Conservation (phyloP, 1,284 basidiomycete species). For the Trametes polyzona region DNA sequence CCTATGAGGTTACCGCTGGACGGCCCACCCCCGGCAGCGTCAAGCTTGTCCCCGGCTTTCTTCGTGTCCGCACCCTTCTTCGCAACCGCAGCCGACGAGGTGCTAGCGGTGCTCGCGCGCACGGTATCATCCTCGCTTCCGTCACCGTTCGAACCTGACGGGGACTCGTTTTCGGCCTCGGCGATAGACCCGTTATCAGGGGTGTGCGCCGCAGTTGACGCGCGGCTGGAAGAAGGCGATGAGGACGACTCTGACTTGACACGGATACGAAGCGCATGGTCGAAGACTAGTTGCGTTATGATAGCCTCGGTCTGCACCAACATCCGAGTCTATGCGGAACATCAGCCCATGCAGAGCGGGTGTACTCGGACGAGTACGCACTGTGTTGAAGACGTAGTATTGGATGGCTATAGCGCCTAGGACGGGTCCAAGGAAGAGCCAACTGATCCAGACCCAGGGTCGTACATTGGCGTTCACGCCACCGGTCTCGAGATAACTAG, state of each 20-base stretch:
- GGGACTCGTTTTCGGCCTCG: slow-evolving; percentile 13
- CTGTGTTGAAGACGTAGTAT: slow-evolving; percentile 39
- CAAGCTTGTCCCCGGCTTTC: slow-evolving; percentile 23
- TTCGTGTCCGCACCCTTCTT: slow-evolving; percentile 31
- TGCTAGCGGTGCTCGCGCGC: slow-evolving; percentile 17
- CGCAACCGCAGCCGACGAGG: slow-evolving; percentile 17
- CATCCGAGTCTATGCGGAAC: slow-evolving; percentile 40
- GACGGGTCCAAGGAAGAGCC: slow-evolving; percentile 63
- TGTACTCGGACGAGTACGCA: slow-evolving; percentile 4
- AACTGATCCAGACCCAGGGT: slow-evolving; percentile 65
- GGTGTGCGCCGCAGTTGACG: slow-evolving; percentile 27
- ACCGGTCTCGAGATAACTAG: slow-evolving; percentile 46
- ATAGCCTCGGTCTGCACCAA: slow-evolving; percentile 63
- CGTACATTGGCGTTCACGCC: slow-evolving; percentile 42
- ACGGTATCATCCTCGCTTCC: slow-evolving; percentile 20
- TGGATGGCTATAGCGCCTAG: slow-evolving; percentile 42
- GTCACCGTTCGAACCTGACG: slow-evolving; percentile 18
- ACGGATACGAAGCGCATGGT: slow-evolving; percentile 70
- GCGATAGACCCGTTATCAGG: slow-evolving; percentile 35
- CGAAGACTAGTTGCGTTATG: slow-evolving; percentile 72
- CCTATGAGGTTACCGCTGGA: slow-evolving; percentile 47
- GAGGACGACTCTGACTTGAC: slow-evolving; percentile 54
- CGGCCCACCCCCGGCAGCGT: background rate
- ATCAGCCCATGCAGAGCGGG: background rate
- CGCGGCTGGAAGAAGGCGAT: slow-evolving; percentile 22